Conservation (phyloP, 2,329 filamentous ascomycete genomes). For the Aspergillus sp. region DNA sequence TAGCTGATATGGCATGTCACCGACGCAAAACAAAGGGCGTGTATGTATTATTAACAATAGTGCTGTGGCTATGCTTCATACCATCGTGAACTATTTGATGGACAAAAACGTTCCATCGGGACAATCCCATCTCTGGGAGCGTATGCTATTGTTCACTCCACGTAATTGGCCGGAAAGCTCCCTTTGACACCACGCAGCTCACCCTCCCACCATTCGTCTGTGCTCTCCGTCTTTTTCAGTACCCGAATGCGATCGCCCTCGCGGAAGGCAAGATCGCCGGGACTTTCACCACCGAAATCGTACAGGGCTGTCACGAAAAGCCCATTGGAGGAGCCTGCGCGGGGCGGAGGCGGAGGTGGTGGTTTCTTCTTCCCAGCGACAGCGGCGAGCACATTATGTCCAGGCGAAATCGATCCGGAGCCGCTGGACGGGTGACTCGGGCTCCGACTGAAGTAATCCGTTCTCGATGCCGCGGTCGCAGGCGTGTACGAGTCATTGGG, state of each 20-base stretch:
- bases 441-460: constrained; percentile 34
- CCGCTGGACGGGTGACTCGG: constrained; percentile 30
- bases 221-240: constrained; percentile 72
- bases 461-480: constrained; percentile 32
- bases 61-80: neutral
- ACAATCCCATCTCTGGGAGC: neutral
- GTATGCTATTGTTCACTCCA: constrained; percentile 39
- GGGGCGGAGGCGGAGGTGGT: constrained; percentile 67
- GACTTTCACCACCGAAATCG: constrained; percentile 67
- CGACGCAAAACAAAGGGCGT: too few species aligned
- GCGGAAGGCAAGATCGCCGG: constrained; percentile 69
- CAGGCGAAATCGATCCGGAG: constrained; percentile 35
- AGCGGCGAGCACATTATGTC: constrained; percentile 35
- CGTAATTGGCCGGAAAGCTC: constrained; percentile 82
- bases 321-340: constrained; percentile 51
- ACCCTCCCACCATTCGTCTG: constrained; percentile 86
- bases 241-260: constrained; percentile 77
- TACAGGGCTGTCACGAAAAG: constrained; percentile 69
- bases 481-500: constrained; percentile 20
- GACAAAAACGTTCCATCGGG: neutral
- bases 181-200: constrained; percentile 67
- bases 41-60: neutral
- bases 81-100: neutral
- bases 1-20: neutral
- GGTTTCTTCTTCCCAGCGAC: constrained; percentile 66